Percentiles rank a stretch among this genome's conserved stretches.
phyloP scores from a whole-genome alignment of 176 grass and related monocot species.

The Aechmea fasciata region DNA sequence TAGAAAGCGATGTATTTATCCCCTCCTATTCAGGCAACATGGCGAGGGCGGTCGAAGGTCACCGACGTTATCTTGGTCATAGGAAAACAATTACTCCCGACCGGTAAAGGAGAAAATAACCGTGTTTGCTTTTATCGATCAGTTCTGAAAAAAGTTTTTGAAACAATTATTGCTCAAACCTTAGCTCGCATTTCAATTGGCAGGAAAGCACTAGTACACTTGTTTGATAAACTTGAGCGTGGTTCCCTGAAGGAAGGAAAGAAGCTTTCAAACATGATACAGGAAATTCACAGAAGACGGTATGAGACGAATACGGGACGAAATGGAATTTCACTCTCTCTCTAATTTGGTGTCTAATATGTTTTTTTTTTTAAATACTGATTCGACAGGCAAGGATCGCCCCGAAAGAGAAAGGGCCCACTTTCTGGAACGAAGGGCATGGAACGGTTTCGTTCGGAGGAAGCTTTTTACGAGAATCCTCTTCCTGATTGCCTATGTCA shows the following conservation, averaged over 20 bases:
- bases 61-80: constrained; percentile 60
- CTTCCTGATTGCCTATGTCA: constrained; percentile 84
- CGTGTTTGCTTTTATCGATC: neutral
- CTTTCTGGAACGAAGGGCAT: constrained; percentile 69
- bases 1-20: constrained; percentile 52
- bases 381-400: constrained; percentile 71
- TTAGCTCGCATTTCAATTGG: constrained; percentile 13
- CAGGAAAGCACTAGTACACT: constrained; percentile 76
- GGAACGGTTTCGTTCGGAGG: constrained; percentile 78
- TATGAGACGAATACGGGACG: constrained; percentile 7
- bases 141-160: neutral
- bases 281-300: constrained; percentile 74
- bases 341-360: neutral
- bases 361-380: neutral
- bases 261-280: constrained; percentile 45
- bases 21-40: constrained; percentile 47
- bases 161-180: neutral
- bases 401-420: constrained; percentile 73
- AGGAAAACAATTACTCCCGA: constrained; percentile 71
- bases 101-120: constrained; percentile 31
- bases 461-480: constrained; percentile 98
- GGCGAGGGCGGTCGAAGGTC: constrained; percentile 51
- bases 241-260: constrained; percentile 55
- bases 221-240: constrained; percentile 64
- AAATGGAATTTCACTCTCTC: neutral